Evolutionary conservation across 176 grass and related monocot genomes (phyloP).

Genomic region (Zoysia pacifica): DNA sequence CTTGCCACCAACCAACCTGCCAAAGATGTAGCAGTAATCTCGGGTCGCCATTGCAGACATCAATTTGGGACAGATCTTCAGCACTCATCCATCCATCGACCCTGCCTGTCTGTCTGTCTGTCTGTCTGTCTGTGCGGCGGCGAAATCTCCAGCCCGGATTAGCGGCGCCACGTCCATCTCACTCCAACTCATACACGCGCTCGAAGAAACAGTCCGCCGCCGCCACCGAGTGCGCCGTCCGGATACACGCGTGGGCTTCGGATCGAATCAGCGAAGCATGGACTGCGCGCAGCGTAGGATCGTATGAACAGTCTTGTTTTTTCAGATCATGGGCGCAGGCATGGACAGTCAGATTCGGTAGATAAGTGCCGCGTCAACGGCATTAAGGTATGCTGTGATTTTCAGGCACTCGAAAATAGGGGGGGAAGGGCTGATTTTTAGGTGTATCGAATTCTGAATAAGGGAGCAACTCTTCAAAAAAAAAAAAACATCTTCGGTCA

Average conservation of each 20-base stretch:
- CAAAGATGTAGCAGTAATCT: too few relatives aligned
- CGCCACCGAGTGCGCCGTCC: conserved; percentile 21
- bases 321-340: conserved; percentile 7
- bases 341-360: not conserved
- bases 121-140: conserved; percentile 9
- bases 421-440: too few relatives aligned
- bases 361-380: not conserved
- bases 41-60: conserved; percentile 2
- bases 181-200: conserved; percentile 22
- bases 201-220: not conserved
- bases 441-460: too few relatives aligned
- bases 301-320: not conserved
- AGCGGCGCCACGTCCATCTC: conserved; percentile 41
- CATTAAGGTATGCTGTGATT: not conserved
- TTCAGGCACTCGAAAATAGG: too few relatives aligned
- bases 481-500: too few relatives aligned
- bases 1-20: not conserved
- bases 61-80: conserved; percentile 22
- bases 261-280: not conserved
- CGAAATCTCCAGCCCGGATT: conserved; percentile 1
- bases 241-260: not conserved
- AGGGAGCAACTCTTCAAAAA: too few relatives aligned
- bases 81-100: not conserved
- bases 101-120: not conserved
- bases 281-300: not conserved